phyloP scores from a whole-genome alignment of 306 rosid genomes.

The Vigna mungo region DNA sequence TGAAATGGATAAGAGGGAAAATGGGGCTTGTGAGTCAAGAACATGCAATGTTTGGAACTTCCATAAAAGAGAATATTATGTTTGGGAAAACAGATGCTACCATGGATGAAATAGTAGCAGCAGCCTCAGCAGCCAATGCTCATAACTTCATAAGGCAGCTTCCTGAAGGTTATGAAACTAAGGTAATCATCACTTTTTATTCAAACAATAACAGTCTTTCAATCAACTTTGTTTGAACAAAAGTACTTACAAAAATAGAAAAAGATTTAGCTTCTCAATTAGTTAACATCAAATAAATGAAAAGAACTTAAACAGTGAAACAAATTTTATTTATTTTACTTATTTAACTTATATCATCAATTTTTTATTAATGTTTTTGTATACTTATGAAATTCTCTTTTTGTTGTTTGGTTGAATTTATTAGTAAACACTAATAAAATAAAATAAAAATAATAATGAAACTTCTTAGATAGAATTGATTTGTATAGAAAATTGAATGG shows the following conservation, averaged over 20 bases:
- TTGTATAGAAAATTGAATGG: not conserved
- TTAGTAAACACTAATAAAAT: not conserved
- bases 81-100: slow-evolving; percentile 90
- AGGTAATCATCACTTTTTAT: slow-evolving; percentile 53
- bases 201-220: not conserved
- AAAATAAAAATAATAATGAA: not conserved
- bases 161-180: slow-evolving; percentile 93
- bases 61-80: slow-evolving; percentile 83
- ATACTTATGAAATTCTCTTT: not conserved
- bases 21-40: slow-evolving; percentile 99
- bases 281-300: no score
- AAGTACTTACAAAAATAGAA: no score
- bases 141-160: slow-evolving; percentile 90
- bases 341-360: no score
- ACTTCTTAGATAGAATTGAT: not conserved
- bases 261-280: no score
- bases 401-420: not conserved
- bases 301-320: no score
- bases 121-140: slow-evolving; percentile 91
- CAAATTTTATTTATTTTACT: no score
- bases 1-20: slow-evolving; percentile 83
- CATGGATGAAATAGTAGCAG: slow-evolving; percentile 81
- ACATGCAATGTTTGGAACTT: slow-evolving; percentile 93
- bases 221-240: no score
- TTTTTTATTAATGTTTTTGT: no score